A percentile compares a stretch with the other conserved stretches of the same genome.
Evolutionary conservation across 192 early-diverging fungal genomes (phyloP).

Genomic region (Paraglomus brasilianum): DNA sequence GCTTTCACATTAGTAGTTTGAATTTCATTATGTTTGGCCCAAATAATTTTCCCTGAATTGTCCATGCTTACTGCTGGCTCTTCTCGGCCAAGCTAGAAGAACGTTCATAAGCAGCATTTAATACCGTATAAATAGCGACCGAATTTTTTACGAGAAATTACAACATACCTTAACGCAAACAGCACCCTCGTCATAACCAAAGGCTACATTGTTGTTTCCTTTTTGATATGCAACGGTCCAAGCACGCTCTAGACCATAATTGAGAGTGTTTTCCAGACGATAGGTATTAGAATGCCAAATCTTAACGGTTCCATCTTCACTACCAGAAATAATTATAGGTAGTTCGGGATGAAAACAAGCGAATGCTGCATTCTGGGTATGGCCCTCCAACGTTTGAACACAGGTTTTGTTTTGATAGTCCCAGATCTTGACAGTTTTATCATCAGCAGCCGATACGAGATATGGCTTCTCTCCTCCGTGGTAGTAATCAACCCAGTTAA

Average conservation of each 20-base stretch:
- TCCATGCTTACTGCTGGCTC: slow-evolving; percentile 98
- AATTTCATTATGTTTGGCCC: slow-evolving; percentile 96
- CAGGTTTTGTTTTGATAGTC: slow-evolving; percentile 99
- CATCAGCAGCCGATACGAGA: slow-evolving; percentile 92
- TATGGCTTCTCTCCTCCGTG: slow-evolving; percentile 98
- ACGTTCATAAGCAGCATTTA: neutral
- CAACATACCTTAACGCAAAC: slow-evolving; percentile 79
- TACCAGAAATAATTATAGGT: slow-evolving; percentile 93
- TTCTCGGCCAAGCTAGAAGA: slow-evolving; percentile 74
- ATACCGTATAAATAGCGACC: no score
- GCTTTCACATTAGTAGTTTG: slow-evolving; percentile 93
- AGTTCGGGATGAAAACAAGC: slow-evolving; percentile 93
- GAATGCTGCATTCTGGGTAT: slow-evolving; percentile 90
- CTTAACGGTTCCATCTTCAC: slow-evolving; percentile 92
- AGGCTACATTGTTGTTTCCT: slow-evolving; percentile 87
- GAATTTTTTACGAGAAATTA: slow-evolving; percentile 1
- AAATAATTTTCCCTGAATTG: slow-evolving; percentile 93
- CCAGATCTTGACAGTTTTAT: slow-evolving; percentile 94
- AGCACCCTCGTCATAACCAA: slow-evolving; percentile 95
- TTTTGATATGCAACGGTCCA: slow-evolving; percentile 89
- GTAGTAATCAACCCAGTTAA: slow-evolving; percentile 98
- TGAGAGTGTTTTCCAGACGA: slow-evolving; percentile 92
- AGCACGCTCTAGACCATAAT: slow-evolving; percentile 97
- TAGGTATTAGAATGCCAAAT: slow-evolving; percentile 99
- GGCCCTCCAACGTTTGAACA: slow-evolving; percentile 98